Percentiles rank a stretch among this genome's conserved stretches.
Conservation (phyloP, 345 rosid genomes). For the Murraya koenigii region DNA sequence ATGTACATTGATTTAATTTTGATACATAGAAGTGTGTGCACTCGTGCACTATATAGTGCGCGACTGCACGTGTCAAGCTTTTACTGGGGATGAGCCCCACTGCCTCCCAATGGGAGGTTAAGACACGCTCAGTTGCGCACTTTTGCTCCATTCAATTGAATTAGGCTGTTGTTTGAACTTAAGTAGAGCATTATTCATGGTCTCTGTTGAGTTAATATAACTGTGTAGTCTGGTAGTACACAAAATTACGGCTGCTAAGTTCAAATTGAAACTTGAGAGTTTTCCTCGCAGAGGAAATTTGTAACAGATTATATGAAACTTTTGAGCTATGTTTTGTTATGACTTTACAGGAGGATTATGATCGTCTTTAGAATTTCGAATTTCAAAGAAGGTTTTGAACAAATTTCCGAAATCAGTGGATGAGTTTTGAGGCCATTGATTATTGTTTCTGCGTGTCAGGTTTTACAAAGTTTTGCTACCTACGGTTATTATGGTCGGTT, state of each 20-base stretch:
- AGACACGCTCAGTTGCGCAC: no score
- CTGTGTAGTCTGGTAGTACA: background rate
- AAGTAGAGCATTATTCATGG: background rate
- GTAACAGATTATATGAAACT: background rate
- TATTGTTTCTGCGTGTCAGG: no score
- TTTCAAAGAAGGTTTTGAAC: background rate
- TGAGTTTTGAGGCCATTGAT: background rate
- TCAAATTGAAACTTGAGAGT: no score
- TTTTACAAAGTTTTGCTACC: background rate
- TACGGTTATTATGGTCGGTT: slow-evolving; percentile 1
- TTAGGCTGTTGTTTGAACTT: background rate
- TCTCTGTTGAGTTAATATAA: background rate
- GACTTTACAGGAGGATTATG: background rate
- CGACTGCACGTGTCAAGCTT: no score
- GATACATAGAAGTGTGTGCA: no score
- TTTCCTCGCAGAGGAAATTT: background rate
- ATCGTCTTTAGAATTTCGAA: background rate
- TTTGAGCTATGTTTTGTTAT: background rate
- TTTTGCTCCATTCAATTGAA: background rate
- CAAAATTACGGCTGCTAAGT: no score
- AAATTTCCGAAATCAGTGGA: background rate
- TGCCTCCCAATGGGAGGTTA: no score
- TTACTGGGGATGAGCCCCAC: no score
- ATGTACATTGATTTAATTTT: slow-evolving; percentile 1
- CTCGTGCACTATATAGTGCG: no score